Evolutionary conservation across 495 filamentous ascomycete genomes (phyloP), one percentile per base, ranked within the genome.

Genomic region (Paragyromitra xinjiangensis): DNA sequence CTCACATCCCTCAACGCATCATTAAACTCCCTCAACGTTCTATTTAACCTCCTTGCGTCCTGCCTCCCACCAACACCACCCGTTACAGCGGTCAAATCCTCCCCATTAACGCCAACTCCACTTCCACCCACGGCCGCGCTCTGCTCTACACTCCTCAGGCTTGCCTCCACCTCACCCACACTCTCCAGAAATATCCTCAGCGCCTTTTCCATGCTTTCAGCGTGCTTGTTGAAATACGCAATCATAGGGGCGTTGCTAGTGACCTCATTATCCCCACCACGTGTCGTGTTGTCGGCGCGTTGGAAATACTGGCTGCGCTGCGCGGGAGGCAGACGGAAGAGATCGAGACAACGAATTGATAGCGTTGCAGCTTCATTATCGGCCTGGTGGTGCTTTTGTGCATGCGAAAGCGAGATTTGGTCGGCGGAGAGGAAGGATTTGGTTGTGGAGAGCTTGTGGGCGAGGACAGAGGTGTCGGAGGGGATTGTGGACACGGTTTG

Each of bases 391-490:
- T 80, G 50, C 6, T 78, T 44, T 8, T 79, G 81, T 0, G 81
- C 73, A 2, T 64, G 70, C 16, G 78, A 62, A n/a, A 81, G 68
- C 11, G 78, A 63, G 39, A 69, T 50, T 12, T 80, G 73, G 65
- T 83, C 81, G 14, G 78, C 71, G 29, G 69, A 44, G 29, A 83
- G 81, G 78, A 83, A 82, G 29, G 78, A 82, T 26, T 82, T 83
- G 7, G 81, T 82, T 12, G 81, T 81, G 39, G 80, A 69, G 62
- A 82, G 80, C 34, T 81, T 81, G 66, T 82, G 75, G 3, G 71
- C 44, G 48, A 82, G 80, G 16, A 82, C 80, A 40, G 70, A 65
- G 50, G 80, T 78, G 59, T 82, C 80, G 66, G 73, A 64, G 40
- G 80, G 80, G 64, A 82, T 81, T 29, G 80, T 69, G 7, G 78